These are phyloP conservation scores for Aspergillus coremiiformis DNA, from an alignment of 495 filamentous ascomycete genomes.

Conservation along the genomic window DNA sequence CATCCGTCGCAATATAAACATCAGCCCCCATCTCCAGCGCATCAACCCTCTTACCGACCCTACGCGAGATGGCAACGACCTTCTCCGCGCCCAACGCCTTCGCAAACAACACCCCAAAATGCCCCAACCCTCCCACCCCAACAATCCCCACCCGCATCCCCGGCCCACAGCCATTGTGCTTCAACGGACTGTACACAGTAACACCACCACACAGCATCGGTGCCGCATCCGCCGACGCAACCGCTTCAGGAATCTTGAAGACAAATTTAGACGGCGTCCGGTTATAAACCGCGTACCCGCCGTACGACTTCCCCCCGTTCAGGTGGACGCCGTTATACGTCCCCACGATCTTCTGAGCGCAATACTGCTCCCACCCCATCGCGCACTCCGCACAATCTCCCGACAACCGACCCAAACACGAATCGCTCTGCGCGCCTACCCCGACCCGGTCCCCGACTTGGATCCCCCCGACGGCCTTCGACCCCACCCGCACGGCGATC, in stretches of 20 bases:
- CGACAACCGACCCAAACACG: slow-evolving; percentile 53
- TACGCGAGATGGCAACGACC: slow-evolving; percentile 74
- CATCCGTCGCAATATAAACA: slow-evolving; percentile 74
- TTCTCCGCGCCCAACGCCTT: slow-evolving; percentile 66
- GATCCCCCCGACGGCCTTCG: slow-evolving; percentile 53
- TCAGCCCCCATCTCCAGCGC: slow-evolving; percentile 54
- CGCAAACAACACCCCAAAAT: slow-evolving; percentile 54
- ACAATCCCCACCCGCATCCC: slow-evolving; percentile 80
- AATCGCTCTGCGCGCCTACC: slow-evolving; percentile 72
- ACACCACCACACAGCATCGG: slow-evolving; percentile 84
- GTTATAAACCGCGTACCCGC: slow-evolving; percentile 65
- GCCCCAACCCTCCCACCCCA: slow-evolving; percentile 77
- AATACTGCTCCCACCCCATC: slow-evolving; percentile 59
- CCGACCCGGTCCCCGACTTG: slow-evolving; percentile 84
- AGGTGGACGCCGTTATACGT: slow-evolving; percentile 33
- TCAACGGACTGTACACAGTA: slow-evolving; percentile 70
- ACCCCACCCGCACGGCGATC: slow-evolving; percentile 65
- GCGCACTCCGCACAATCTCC: slow-evolving; percentile 65
- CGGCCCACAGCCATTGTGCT: slow-evolving; percentile 65
- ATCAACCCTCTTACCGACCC: slow-evolving; percentile 59
- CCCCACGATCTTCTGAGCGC: slow-evolving; percentile 47
- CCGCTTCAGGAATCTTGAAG: slow-evolving; percentile 66
- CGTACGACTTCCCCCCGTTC: slow-evolving; percentile 56
- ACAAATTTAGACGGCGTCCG: slow-evolving; percentile 68
- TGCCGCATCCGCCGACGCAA: slow-evolving; percentile 55